Conservation (phyloP, 768 basidiomycete genomes). For the Saitozyma podzolica region DNA sequence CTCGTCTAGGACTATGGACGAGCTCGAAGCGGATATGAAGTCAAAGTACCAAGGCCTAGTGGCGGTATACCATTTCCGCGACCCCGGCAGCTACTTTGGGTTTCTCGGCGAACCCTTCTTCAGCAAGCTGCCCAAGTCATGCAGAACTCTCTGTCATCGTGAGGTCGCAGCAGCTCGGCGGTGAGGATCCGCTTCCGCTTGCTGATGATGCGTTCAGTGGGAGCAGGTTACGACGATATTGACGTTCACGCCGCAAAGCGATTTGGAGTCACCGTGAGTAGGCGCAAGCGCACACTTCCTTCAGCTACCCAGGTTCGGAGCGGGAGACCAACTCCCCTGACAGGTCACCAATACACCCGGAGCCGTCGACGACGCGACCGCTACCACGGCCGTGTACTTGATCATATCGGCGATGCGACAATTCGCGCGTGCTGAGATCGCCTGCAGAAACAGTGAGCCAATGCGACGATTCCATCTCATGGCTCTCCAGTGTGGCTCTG, state of each 20-base stretch:
- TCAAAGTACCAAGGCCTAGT: conserved; percentile 17
- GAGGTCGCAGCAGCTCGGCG: not conserved
- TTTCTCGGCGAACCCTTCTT: conserved; percentile 14
- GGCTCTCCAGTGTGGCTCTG: too few species aligned
- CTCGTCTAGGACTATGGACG: conserved; percentile 9
- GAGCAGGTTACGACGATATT: conserved; percentile 32
- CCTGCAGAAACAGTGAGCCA: conserved; percentile 7
- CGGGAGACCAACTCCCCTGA: conserved; percentile 53
- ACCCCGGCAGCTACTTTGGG: conserved; percentile 13
- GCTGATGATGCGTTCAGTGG: conserved; percentile 7
- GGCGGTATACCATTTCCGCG: conserved; percentile 18
- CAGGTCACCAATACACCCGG: conserved; percentile 81
- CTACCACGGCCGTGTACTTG: conserved; percentile 55
- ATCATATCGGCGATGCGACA: conserved; percentile 36
- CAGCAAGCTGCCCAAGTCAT: conserved; percentile 5
- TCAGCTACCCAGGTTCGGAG: conserved; percentile 22
- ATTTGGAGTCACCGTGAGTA: conserved; percentile 7
- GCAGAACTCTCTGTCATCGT: conserved; percentile 15
- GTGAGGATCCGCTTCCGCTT: not conserved
- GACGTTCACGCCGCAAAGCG: conserved; percentile 17
- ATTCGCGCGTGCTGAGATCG: conserved; percentile 25
- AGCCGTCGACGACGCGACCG: conserved; percentile 86
- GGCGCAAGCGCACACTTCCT: conserved; percentile 1
- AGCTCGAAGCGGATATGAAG: conserved; percentile 9
- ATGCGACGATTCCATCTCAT: too few species aligned